Evolutionary conservation across 192 early-diverging fungal species (phyloP).

Genomic region (Linnemannia exigua): DNA sequence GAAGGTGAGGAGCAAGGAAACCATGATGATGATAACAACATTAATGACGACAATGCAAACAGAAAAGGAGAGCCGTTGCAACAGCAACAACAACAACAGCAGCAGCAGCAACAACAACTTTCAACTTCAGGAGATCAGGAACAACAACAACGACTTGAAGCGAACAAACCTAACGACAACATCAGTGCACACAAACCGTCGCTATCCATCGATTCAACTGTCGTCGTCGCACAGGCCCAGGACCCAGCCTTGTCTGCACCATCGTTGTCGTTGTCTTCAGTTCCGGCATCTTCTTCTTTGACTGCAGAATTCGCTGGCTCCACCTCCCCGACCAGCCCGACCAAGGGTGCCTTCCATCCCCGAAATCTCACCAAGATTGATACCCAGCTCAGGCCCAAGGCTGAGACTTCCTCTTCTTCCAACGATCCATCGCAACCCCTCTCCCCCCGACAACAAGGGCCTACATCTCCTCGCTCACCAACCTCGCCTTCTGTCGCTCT

Average conservation of each 20-base stretch:
- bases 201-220: neutral
- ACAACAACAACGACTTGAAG: slow-evolving; percentile 10
- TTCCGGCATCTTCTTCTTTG: neutral
- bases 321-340: slow-evolving; percentile 16
- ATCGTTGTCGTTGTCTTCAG: neutral
- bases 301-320: neutral
- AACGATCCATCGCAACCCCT: neutral
- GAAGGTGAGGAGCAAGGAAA: neutral
- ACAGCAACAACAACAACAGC: slow-evolving; percentile 6
- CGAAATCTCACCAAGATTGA: neutral
- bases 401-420: neutral
- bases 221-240: neutral
- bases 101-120: too few relatives aligned
- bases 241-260: neutral
- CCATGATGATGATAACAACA: slow-evolving; percentile 13
- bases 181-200: neutral
- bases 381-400: slow-evolving; percentile 1
- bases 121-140: neutral
- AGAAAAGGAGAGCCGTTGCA: neutral
- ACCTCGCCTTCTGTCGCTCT: neutral
- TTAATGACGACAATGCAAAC: neutral
- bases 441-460: neutral
- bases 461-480: slow-evolving; percentile 3
- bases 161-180: slow-evolving; percentile 9
- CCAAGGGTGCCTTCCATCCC: neutral